Evolutionary conservation across 768 basidiomycete genomes (phyloP).

Genomic region (Lactarius tabidus): DNA sequence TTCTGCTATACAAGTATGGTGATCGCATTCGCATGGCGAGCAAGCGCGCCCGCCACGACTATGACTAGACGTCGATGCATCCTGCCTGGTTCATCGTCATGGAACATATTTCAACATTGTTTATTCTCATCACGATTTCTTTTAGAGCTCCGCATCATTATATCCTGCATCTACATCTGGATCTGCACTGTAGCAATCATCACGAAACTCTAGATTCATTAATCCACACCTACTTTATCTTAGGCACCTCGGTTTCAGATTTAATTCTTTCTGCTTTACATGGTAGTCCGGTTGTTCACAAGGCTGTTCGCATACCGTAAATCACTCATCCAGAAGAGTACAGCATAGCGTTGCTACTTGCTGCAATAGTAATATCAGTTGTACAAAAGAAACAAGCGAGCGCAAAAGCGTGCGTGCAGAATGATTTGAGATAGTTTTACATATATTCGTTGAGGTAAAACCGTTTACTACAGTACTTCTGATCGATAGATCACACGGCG

Average conservation of each 20-base stretch:
- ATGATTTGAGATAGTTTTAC: too few species aligned
- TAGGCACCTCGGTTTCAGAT: neutral
- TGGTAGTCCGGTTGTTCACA: neutral
- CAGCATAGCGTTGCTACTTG: too few species aligned
- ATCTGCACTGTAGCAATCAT: neutral
- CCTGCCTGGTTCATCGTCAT: neutral
- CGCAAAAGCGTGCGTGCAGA: too few species aligned
- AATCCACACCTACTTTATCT: neutral
- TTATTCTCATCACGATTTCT: neutral
- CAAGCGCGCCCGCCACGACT: conserved; percentile 26
- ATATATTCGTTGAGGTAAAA: too few species aligned
- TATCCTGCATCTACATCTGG: neutral
- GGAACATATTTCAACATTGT: neutral
- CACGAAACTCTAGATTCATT: neutral
- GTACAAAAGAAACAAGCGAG: too few species aligned
- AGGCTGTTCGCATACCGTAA: neutral
- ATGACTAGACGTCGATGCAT: neutral
- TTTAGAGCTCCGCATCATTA: neutral
- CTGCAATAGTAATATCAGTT: too few species aligned
- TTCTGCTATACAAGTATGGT: conserved; percentile 22
- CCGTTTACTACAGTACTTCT: too few species aligned
- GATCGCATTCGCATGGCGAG: conserved; percentile 20
- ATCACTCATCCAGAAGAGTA: too few species aligned
- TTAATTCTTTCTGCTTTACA: too few species aligned
- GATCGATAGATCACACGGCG: too few species aligned